Percentiles rank a stretch among this genome's conserved stretches.
Evolutionary conservation across 2,329 filamentous ascomycete species (phyloP).

Genomic region (Stachybotrys echinatus): DNA sequence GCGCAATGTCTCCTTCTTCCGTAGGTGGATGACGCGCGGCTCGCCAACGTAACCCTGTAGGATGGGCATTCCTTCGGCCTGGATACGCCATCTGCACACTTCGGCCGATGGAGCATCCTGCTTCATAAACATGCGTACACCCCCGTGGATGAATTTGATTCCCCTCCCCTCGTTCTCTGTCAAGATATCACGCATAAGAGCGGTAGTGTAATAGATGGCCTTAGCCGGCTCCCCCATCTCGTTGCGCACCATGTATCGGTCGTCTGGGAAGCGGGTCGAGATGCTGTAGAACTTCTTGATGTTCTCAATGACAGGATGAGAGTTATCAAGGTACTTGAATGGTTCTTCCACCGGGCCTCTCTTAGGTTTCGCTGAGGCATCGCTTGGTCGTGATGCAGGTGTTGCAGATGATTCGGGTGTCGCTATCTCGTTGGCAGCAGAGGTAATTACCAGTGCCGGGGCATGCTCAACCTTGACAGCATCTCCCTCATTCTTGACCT

Average conservation of each 20-base stretch:
- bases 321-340: slow-evolving; percentile 79
- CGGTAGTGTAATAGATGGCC: slow-evolving; percentile 93
- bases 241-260: slow-evolving; percentile 96
- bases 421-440: too few relatives aligned
- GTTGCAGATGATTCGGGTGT: slow-evolving; percentile 5
- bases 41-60: slow-evolving; percentile 85
- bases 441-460: too few relatives aligned
- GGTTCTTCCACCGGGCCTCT: slow-evolving; percentile 71
- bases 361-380: slow-evolving; percentile 26
- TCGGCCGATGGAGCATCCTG: slow-evolving; percentile 85
- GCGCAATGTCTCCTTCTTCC: slow-evolving; percentile 72
- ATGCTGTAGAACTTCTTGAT: slow-evolving; percentile 85
- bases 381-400: slow-evolving; percentile 16
- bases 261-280: slow-evolving; percentile 76
- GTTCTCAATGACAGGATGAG: slow-evolving; percentile 69
- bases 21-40: slow-evolving; percentile 67
- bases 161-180: slow-evolving; percentile 82
- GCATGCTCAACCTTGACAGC: too few relatives aligned
- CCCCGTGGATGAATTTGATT: slow-evolving; percentile 93
- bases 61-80: slow-evolving; percentile 88
- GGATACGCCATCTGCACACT: slow-evolving; percentile 90
- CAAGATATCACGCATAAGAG: slow-evolving; percentile 79
- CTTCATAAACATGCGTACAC: slow-evolving; percentile 99
- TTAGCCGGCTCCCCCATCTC: slow-evolving; percentile 81
- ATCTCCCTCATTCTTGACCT: too few relatives aligned